Evolutionary conservation across 352 stramenopile species (phyloP).

Genomic region (Halophytophthora batemanensis): DNA sequence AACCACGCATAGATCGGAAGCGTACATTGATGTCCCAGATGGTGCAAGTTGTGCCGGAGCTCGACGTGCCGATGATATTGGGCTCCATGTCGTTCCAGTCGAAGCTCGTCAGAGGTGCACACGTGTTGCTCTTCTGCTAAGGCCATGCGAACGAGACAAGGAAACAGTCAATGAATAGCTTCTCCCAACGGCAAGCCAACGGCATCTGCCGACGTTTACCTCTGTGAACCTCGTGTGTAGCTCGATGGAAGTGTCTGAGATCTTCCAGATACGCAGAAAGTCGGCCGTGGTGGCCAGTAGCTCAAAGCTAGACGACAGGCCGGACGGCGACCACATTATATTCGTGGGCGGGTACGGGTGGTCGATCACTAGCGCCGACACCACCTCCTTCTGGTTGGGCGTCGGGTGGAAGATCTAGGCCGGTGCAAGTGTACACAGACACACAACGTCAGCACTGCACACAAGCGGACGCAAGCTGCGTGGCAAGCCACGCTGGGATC

Average conservation of each 20-base stretch:
- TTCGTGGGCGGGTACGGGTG: conserved; percentile 87
- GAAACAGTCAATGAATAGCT: conserved; percentile 2
- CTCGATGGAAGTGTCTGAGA: conserved; percentile 73
- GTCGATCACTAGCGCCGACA: conserved; percentile 70
- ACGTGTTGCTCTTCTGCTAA: conserved; percentile 84
- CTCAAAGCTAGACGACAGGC: conserved; percentile 45
- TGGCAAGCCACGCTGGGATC: too few species aligned
- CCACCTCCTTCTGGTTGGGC: conserved; percentile 43
- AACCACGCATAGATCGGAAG: not conserved
- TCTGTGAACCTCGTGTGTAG: conserved; percentile 70
- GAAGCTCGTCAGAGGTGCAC: conserved; percentile 96
- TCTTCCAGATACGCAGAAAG: conserved; percentile 80
- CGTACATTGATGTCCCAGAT: conserved; percentile 98
- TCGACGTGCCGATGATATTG: conserved; percentile 94
- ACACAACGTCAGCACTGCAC: not conserved
- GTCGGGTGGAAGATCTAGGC: conserved; percentile 64
- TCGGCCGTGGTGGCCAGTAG: conserved; percentile 81
- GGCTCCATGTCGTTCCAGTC: conserved; percentile 98
- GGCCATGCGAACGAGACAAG: not conserved
- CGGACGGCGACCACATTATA: conserved; percentile 82
- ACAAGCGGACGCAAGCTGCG: too few species aligned
- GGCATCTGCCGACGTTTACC: conserved; percentile 17
- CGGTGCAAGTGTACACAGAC: not conserved
- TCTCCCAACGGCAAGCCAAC: not conserved
- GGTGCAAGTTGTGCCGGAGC: conserved; percentile 98